Evolutionary conservation across 2,329 filamentous ascomycete genomes (phyloP), one percentile per base, ranked within the genome.

Genomic region (Thyridium curvatum): DNA sequence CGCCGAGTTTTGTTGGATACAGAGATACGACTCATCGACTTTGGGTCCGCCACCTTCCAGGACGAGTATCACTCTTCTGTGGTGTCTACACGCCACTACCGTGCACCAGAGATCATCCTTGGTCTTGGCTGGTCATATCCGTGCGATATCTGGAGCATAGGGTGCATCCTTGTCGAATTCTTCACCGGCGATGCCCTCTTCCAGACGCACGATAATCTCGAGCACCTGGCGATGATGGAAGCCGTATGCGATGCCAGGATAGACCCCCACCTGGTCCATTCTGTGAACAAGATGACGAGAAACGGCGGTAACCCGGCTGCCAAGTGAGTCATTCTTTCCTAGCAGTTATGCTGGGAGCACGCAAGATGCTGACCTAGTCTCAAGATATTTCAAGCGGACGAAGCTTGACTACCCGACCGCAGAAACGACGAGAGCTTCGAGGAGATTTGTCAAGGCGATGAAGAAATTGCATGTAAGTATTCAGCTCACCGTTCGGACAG

Each of bases 201-300:
- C 56, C 81, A 85, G 54, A 85, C 81, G 2, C 81, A 85, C 49
- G 81, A 85, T 48, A 85, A 85, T 44, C 66, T 84, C 17, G 81
- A 85, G 56, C 81, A 85, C 53, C 61, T 85, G 37, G 81, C 81
- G n/a, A 85, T 85, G 81, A 85, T 85, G 80, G 80, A 84, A 52
- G 77, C 74, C 28, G 80, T 84, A 8, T 77, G 79, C 39, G 77
- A 76, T 37, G 60, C 62, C 16, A 67, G 72, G 36, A 75, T 84
- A 37, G 79, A 84, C 44, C 60, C 61, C 0, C 65, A 74, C 44
- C 69, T 85, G 6, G 72, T 84, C 13, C 65, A 72, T 41, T 58
- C 68, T 43, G 73, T 79, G 29, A 73, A 72, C 43, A 71, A 74
- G 51, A 75, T 76, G 61, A 71, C 71, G 2, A 65, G 78, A 41